Evolutionary conservation across 768 basidiomycete species (phyloP), one percentile per base, ranked within the genome.

Genomic region (Leccinum variicolor): DNA sequence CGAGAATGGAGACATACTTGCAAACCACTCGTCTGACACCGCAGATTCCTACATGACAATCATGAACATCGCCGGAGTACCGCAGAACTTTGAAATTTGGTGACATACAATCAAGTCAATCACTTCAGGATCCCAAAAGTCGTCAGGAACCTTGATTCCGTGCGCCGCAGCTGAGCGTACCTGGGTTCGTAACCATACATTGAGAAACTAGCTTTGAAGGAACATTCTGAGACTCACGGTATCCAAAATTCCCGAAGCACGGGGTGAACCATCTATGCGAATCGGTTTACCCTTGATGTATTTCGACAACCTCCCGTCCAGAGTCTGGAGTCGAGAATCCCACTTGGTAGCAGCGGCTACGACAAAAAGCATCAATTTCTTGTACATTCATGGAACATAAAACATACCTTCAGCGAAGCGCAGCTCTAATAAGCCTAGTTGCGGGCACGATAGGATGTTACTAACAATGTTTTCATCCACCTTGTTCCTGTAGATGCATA

Each of bases 21-120:
- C 78, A 68, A 88, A 93, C 90, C 90, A 92, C 69, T 94, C 90
- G 50, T 79, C 80, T 25, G 87, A 82, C 4, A 90, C 84, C 19
- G 89, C 90, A 54, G 77, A 76, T 73, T 93, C 87, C 86, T 89
- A 46, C 54, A 36, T 25, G 34, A 33, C 13, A 21, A 48, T 21
- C 19, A 17, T 48, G 34, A 55, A 48, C 50, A 13, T 50, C 23
- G 19, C 10, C 41, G 34, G 5, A 28, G 1, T 36, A 26, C 34
- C 25, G 3, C 19, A 21, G 25, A 49, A 15, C 15, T 25, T n/a
- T 15, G 17, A 11, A 19, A 45, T 1, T 13, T 33, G 19, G 15
- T 28, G 17, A 74, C 76, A 36, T 63, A 87, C 89, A 29, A 92
- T 83, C 45, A 80, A 63, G 61, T 83, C 80, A 4, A 86, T 71